These are phyloP conservation scores for Lupinus albus DNA, from an alignment of 306 rosid genomes.

Conservation along the genomic window DNA sequence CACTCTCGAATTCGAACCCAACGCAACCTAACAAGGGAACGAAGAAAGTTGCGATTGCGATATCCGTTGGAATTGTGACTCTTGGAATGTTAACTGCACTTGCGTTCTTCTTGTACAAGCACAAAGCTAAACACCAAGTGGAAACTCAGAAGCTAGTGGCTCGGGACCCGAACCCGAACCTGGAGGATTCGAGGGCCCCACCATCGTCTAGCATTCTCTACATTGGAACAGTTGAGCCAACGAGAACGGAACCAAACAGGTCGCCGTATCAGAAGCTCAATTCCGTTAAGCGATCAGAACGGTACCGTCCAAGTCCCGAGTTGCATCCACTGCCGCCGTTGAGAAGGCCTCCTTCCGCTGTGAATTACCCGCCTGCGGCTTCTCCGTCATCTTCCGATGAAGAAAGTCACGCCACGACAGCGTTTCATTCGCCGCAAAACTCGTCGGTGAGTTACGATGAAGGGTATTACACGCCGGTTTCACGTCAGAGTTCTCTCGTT, in stretches of 20 bases:
- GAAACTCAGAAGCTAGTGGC: slow-evolving; percentile 53
- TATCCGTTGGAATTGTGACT: slow-evolving; percentile 86
- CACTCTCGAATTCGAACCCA: slow-evolving; percentile 47
- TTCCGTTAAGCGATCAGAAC: slow-evolving; percentile 78
- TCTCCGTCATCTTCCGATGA: slow-evolving; percentile 57
- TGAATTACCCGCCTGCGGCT: slow-evolving; percentile 17
- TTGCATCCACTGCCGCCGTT: slow-evolving; percentile 91
- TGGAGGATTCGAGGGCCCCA: too few relatives aligned
- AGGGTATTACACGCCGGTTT: slow-evolving; percentile 65
- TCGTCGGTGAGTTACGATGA: slow-evolving; percentile 68
- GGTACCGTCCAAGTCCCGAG: slow-evolving; percentile 90
- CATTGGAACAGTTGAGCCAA: slow-evolving; percentile 84
- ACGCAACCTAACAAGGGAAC: slow-evolving; percentile 61
- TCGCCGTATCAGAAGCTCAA: slow-evolving; percentile 79
- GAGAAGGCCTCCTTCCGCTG: slow-evolving; percentile 42
- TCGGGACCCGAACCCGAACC: too few relatives aligned
- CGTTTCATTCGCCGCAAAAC: slow-evolving; percentile 78
- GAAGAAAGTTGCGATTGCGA: slow-evolving; percentile 76
- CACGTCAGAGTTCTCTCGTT: slow-evolving; percentile 55
- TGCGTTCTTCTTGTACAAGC: slow-evolving; percentile 79
- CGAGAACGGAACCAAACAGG: slow-evolving; percentile 46
- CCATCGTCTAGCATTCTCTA: slow-evolving; percentile 59
- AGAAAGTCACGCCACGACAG: slow-evolving; percentile 66
- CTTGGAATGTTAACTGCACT: slow-evolving; percentile 95
- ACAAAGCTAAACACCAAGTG: slow-evolving; percentile 66